phyloP scores from a whole-genome alignment of 2,329 filamentous ascomycete species.

The Clarireedia homoeocarpa region DNA sequence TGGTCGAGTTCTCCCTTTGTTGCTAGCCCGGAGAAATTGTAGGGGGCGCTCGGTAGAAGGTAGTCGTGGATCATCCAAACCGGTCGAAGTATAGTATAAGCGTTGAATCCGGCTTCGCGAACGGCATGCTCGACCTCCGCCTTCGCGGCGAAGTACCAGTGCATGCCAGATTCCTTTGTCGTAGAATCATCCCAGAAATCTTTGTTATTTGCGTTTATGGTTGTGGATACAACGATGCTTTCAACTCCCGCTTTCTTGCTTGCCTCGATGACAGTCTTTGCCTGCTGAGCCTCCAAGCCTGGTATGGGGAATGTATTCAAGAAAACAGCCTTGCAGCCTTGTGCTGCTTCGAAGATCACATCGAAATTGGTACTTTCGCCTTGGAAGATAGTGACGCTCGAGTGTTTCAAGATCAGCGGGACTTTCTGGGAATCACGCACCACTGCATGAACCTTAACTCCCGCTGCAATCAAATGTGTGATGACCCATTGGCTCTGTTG shows the following conservation, averaged over 20 bases:
- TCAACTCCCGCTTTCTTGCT: slow-evolving; percentile 6
- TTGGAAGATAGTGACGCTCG: slow-evolving; percentile 13
- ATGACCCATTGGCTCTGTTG: slow-evolving; percentile 12
- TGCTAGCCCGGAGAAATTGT: slow-evolving; percentile 6
- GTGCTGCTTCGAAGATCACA: slow-evolving; percentile 6
- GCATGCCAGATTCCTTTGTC: not conserved
- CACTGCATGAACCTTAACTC: slow-evolving; percentile 10
- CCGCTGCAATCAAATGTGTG: slow-evolving; percentile 8
- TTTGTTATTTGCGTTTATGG: not conserved
- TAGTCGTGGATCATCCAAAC: slow-evolving; percentile 9
- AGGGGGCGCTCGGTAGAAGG: not conserved
- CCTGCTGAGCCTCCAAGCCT: slow-evolving; percentile 6
- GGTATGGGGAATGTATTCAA: slow-evolving; percentile 11
- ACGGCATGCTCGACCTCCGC: slow-evolving; percentile 11
- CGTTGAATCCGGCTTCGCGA: slow-evolving; percentile 5
- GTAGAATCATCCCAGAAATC: not conserved
- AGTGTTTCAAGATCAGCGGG: slow-evolving; percentile 6
- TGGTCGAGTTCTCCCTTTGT: not conserved
- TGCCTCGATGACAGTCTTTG: slow-evolving; percentile 11
- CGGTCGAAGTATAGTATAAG: slow-evolving; percentile 13
- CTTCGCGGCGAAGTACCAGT: slow-evolving; percentile 8
- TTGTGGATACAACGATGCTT: slow-evolving; percentile 11
- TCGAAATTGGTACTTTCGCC: slow-evolving; percentile 9
- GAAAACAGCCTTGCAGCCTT: slow-evolving; percentile 27
- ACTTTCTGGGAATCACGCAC: slow-evolving; percentile 10